Evolutionary conservation across 2,329 filamentous ascomycete species (phyloP).

Genomic region (Aspergillus caelatus): DNA sequence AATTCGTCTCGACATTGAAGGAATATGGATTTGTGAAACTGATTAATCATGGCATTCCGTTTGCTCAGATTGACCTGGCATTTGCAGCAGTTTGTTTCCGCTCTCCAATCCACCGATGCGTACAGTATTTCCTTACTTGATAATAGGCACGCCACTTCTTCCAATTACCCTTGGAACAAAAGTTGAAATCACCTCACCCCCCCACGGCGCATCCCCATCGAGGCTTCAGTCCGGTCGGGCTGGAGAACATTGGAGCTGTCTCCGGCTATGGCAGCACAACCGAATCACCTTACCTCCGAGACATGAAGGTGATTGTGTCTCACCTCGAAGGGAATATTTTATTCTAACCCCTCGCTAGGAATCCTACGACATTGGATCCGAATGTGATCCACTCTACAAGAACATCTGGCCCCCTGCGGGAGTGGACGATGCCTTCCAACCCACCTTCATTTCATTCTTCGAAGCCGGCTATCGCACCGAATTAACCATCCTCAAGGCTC

Average conservation of each 20-base stretch:
- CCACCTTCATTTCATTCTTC: constrained; percentile 36
- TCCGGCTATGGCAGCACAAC: neutral
- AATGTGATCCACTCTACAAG: constrained; percentile 43
- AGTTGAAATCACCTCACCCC: neutral
- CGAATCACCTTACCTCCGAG: neutral
- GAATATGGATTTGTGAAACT: neutral
- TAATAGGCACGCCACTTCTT: neutral
- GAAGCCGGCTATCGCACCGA: constrained; percentile 44
- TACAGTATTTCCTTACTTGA: neutral
- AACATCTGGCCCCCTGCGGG: constrained; percentile 53
- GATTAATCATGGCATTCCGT: neutral
- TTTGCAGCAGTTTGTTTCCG: neutral
- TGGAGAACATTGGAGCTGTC: neutral
- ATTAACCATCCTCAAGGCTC: constrained; percentile 16
- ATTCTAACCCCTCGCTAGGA: constrained; percentile 9
- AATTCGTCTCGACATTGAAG: neutral
- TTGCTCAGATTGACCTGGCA: neutral
- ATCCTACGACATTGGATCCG: constrained; percentile 51
- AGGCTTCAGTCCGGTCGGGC: neutral
- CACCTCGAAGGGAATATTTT: neutral
- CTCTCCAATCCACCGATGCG: neutral
- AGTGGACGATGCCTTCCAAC: constrained; percentile 46
- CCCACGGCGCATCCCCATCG: neutral
- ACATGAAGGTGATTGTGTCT: neutral
- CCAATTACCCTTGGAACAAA: neutral